Evolutionary conservation across 441 rosid genomes (phyloP).

Genomic region (Populus hybrid): DNA sequence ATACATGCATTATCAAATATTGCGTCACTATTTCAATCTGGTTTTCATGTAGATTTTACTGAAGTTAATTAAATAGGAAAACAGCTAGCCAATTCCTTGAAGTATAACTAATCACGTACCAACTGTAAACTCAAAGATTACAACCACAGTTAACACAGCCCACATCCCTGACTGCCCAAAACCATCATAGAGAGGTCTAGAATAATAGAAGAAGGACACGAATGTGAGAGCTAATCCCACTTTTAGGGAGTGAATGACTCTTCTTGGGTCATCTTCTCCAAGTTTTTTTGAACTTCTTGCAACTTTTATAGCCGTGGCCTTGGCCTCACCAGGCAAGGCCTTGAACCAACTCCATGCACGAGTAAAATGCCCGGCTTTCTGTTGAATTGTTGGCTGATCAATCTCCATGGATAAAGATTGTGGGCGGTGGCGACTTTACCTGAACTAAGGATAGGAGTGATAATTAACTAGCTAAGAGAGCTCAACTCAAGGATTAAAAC

Average conservation of each 20-base stretch:
- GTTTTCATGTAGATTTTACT: no score
- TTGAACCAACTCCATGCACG: slow-evolving; percentile 30
- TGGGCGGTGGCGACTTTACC: slow-evolving; percentile 8
- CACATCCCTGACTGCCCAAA: slow-evolving; percentile 83
- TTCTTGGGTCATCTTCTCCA: slow-evolving; percentile 80
- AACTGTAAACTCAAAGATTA: slow-evolving; percentile 74
- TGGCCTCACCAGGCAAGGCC: slow-evolving; percentile 29
- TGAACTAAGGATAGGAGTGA: neutral
- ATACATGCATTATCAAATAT: no score
- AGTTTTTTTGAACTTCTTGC: slow-evolving; percentile 38
- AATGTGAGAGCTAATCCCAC: slow-evolving; percentile 79
- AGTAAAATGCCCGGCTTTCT: slow-evolving; percentile 22
- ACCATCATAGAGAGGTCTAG: slow-evolving; percentile 61
- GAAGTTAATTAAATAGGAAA: neutral
- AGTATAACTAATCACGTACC: slow-evolving; percentile 42
- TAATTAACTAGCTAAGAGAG: neutral
- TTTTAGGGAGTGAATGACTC: slow-evolving; percentile 73
- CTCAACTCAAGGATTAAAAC: neutral
- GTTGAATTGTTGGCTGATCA: slow-evolving; percentile 25
- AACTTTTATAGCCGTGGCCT: slow-evolving; percentile 19
- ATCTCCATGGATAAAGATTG: slow-evolving; percentile 36
- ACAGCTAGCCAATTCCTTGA: neutral
- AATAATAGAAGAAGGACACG: slow-evolving; percentile 66
- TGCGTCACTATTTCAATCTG: no score
- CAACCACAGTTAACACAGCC: slow-evolving; percentile 86